Evolutionary conservation across 768 basidiomycete species (phyloP), one percentile per base, ranked within the genome.

Genomic region (Collybia mongolica): DNA sequence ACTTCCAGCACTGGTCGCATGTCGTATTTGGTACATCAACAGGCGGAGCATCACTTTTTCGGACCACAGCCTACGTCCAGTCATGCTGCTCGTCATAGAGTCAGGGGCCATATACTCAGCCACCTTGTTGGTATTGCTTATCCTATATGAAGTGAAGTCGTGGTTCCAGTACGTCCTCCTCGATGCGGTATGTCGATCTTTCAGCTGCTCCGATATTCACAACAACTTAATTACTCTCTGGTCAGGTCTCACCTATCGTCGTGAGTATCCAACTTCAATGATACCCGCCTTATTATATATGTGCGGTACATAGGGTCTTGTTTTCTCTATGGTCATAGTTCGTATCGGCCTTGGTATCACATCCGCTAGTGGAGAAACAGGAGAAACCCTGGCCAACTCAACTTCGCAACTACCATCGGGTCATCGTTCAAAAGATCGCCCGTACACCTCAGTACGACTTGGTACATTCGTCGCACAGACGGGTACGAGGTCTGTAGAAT

Each of bases 311-410:
- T n/a, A 54, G 48, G 62, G 71, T 44, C 61, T 68, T 29, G 71
- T 71, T 0, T 74, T 74, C 56, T 70, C 70, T 18, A 58, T 74
- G 54, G 66, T 74, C 54, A 74, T 72, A 44, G 67, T 72, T 39
- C 70, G 71, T 22, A 64, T 72, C 39, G 72, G 68, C 3, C 55
- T 71, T 20, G 71, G 71, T 29, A 57, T 72, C n/a, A 60, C 68
- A 6, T 12, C 52, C 3, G 44, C 54, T 24, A 53, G 22, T 22
- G 55, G 55, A 32, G 50, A 47, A 26, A 46, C 46, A 12, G 32
- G 32, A 32, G 11, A 32, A 32, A 32, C 32, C 14, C 32, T 32
- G 3, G 32, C 32, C 14, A 32, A 32, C 32, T 32, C 32, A 32
- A 12, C 14, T 14, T 32, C 32, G 9, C 32, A 32, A 3, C 32